These are phyloP conservation scores for Sporothrix pallida DNA, from an alignment of 2,329 filamentous ascomycete species.

Conservation along the genomic window DNA sequence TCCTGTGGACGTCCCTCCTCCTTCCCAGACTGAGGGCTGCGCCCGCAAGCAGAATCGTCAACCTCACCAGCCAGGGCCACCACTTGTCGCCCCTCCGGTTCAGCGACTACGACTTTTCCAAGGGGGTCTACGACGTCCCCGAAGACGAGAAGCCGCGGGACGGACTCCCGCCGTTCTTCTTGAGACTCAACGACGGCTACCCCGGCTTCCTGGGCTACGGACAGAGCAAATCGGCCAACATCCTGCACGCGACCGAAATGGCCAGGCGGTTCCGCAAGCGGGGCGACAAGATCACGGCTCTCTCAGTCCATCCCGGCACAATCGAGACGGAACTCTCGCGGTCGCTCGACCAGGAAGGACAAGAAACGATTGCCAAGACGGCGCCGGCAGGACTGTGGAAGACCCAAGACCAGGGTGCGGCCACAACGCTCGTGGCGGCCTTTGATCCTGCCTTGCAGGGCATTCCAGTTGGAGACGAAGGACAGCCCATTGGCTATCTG, in stretches of 20 bases:
- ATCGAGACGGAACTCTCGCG: conserved; percentile 42
- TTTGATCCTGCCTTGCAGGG: conserved; percentile 47
- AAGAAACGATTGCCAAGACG: conserved; percentile 40
- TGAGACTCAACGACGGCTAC: conserved; percentile 38
- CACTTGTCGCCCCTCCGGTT: conserved; percentile 49
- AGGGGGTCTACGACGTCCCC: conserved; percentile 47
- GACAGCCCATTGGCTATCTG: conserved; percentile 48
- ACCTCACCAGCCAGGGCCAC: conserved; percentile 50
- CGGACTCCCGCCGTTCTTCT: conserved; percentile 27
- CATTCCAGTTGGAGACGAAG: conserved; percentile 37
- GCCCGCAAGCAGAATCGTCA: conserved; percentile 48
- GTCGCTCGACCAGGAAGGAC: conserved; percentile 40
- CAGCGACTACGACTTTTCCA: conserved; percentile 50
- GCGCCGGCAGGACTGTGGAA: conserved; percentile 46
- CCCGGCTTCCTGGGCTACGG: conserved; percentile 51
- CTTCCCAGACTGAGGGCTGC: conserved; percentile 47
- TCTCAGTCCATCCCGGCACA: conserved; percentile 48
- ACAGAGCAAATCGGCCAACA: conserved; percentile 56
- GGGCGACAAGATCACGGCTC: conserved; percentile 40
- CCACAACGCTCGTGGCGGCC: conserved; percentile 52
- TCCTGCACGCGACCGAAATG: conserved; percentile 49
- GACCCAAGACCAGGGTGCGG: conserved; percentile 46
- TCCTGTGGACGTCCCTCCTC: conserved; percentile 55
- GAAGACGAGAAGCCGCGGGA: conserved; percentile 37
- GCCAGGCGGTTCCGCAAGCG: conserved; percentile 43